Conservation (phyloP, 2,329 filamentous ascomycete genomes). For the Colletotrichum simmondsii region DNA sequence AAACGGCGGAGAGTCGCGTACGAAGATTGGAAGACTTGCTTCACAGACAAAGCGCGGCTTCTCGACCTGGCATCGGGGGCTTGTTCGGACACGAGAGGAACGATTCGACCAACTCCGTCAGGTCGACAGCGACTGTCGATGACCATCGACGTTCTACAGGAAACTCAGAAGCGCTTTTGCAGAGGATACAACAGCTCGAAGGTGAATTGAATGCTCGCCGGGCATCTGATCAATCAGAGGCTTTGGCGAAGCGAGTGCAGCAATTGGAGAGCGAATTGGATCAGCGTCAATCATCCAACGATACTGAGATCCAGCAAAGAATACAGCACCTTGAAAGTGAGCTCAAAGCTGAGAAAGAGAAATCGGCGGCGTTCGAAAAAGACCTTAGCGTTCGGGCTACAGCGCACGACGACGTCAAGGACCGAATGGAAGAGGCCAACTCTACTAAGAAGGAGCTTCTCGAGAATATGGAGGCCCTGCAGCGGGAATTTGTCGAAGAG, state of each 20-base stretch:
- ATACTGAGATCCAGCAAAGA: constrained; percentile 57
- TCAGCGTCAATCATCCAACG: constrained; percentile 57
- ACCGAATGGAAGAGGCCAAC: constrained; percentile 84
- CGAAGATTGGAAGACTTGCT: constrained; percentile 91
- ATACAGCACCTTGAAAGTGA: constrained; percentile 71
- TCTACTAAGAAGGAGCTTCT: constrained; percentile 94
- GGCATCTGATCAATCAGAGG: constrained; percentile 59
- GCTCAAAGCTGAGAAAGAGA: constrained; percentile 73
- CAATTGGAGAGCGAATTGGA: constrained; percentile 69
- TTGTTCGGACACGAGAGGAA: constrained; percentile 65
- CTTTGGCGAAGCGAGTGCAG: constrained; percentile 58
- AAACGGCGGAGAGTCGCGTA: constrained; percentile 88
- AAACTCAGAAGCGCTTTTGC: constrained; percentile 56
- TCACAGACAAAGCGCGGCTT: constrained; percentile 79
- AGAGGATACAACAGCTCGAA: constrained; percentile 74
- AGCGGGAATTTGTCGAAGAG: constrained; percentile 88
- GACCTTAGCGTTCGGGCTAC: constrained; percentile 70
- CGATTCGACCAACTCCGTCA: constrained; percentile 61
- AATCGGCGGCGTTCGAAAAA: constrained; percentile 73
- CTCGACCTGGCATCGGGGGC: constrained; percentile 63
- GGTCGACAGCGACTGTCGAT: constrained; percentile 49
- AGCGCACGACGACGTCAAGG: constrained; percentile 70
- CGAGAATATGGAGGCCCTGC: constrained; percentile 92
- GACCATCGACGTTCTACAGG: constrained; percentile 60
- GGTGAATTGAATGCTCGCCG: constrained; percentile 49